Base-by-base conservation (phyloP, 306 rosid genomes). In the Gastrolobium villosum region DNA sequence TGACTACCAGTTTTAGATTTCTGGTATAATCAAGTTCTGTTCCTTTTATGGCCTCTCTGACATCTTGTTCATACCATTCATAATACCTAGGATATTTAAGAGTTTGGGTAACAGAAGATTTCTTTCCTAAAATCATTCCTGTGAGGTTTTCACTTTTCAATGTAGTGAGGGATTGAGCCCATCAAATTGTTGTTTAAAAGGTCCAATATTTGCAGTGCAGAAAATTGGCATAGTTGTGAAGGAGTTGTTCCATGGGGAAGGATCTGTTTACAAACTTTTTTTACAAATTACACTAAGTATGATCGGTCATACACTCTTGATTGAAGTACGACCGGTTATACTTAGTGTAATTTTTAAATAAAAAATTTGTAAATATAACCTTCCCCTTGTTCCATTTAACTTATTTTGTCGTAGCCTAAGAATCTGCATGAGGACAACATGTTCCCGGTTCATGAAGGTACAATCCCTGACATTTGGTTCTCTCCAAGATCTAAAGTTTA, bases 131-230 rank as follows among this genome's bases (percentile, higher is more conserved):
- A 54, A 10, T 40, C 83, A 79, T 70, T 20, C 83, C 73, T n/a
- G 2, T 5, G 32, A 71, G 67, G 13, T 62, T 62, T 32, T 1
- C 79, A n/a, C n/a, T n/a, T n/a, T n/a, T n/a, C 83, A 3, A 72
- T 62, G 79, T 79, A 80, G 2, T 0, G 0, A 7, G 83, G 83
- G 5, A 79, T 62, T 9, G 73, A 79, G 11, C 83, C 83, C 1
- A 41, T 5, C 72, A 79, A 41, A 5, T 14, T 79, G 50, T 72
- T 79, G 4, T 2, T 4, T 0, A 79, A 73, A n/a, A 79, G 20
- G 74, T 79, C 79, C 66, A 79, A 62, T 44, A 72, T 63, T 79
- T 62, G 0, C 0, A 79, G 7, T 2, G 66, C 15, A 2, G 26
- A 50, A 7, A 79, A 10, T 15, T 62, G 74, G 41, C 83, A 79